Conservation (phyloP, 1,139 yeast species). For the Yamadazyma friedrichii region DNA sequence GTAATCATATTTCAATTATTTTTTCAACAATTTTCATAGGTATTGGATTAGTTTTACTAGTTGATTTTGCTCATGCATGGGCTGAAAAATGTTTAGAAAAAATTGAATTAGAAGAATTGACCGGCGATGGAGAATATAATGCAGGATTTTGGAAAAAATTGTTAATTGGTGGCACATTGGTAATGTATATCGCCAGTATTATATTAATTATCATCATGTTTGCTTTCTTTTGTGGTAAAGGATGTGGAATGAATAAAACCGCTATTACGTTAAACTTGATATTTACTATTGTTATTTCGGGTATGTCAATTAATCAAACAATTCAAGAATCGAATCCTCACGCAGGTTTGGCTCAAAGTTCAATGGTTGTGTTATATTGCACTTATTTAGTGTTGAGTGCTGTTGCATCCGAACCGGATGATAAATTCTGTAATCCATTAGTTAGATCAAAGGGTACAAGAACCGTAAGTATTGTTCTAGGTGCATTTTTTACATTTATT, state of each 20-base stretch:
- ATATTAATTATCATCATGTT: conserved; percentile 78
- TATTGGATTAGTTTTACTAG: conserved; percentile 84
- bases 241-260: conserved; percentile 88
- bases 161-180: conserved; percentile 79
- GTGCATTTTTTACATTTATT: conserved; percentile 89
- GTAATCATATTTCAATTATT: conserved; percentile 82
- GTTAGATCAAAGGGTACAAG: conserved; percentile 88
- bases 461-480: conserved; percentile 82
- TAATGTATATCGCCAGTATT: conserved; percentile 76
- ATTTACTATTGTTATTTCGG: conserved; percentile 62
- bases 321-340: conserved; percentile 92
- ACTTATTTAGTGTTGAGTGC: conserved; percentile 92
- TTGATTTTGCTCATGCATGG: conserved; percentile 98
- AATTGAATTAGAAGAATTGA: conserved; percentile 82
- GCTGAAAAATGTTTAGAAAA: conserved; percentile 94
- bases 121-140: conserved; percentile 47
- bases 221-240: conserved; percentile 76
- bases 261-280: conserved; percentile 79
- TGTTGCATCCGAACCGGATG: conserved; percentile 96
- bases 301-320: conserved; percentile 72
- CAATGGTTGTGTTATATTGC: conserved; percentile 93
- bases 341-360: conserved; percentile 95
- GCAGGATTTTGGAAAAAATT: conserved; percentile 74
- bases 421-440: conserved; percentile 84
- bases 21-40: conserved; percentile 84